phyloP scores from a whole-genome alignment of 176 grass and related monocot genomes.

The Chloris gayana region DNA sequence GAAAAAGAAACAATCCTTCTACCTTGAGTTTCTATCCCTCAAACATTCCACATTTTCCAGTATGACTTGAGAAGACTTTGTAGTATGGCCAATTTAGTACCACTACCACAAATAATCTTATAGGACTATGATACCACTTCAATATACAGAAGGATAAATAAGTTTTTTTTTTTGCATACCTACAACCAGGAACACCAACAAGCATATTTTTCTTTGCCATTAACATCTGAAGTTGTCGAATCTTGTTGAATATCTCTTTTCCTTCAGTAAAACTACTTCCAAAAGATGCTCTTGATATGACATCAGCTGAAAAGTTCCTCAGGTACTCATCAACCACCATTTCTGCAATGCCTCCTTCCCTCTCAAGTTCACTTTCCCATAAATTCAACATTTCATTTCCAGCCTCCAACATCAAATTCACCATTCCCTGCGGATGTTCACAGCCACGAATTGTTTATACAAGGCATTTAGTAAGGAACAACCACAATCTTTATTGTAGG shows the following conservation, averaged over 20 bases:
- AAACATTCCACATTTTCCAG: neutral
- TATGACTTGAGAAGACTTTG: neutral
- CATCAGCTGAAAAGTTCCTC: slow-evolving; percentile 78
- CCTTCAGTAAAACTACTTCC: slow-evolving; percentile 70
- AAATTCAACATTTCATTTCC: slow-evolving; percentile 43
- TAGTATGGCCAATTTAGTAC: neutral
- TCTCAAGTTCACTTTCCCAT: slow-evolving; percentile 55
- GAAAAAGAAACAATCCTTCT: neutral
- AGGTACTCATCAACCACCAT: slow-evolving; percentile 70
- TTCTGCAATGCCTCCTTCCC: slow-evolving; percentile 53
- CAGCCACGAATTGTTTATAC: neutral
- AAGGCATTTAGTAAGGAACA: neutral
- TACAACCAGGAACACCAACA: slow-evolving; percentile 55
- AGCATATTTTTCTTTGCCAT: slow-evolving; percentile 60
- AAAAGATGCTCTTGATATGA: slow-evolving; percentile 75
- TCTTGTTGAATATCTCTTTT: slow-evolving; percentile 67
- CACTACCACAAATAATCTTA: neutral
- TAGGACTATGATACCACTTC: neutral
- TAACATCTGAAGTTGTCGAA: slow-evolving; percentile 61
- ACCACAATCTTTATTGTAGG: neutral
- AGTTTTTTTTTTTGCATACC: slow-evolving; percentile 40
- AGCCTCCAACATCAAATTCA: slow-evolving; percentile 58
- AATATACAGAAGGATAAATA: neutral
- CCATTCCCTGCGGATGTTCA: slow-evolving; percentile 57
- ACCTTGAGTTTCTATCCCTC: neutral